A percentile compares a stretch with the other conserved stretches of the same genome.
Conservation (phyloP, 345 rosid genomes). For the Moricandia arvensis region DNA sequence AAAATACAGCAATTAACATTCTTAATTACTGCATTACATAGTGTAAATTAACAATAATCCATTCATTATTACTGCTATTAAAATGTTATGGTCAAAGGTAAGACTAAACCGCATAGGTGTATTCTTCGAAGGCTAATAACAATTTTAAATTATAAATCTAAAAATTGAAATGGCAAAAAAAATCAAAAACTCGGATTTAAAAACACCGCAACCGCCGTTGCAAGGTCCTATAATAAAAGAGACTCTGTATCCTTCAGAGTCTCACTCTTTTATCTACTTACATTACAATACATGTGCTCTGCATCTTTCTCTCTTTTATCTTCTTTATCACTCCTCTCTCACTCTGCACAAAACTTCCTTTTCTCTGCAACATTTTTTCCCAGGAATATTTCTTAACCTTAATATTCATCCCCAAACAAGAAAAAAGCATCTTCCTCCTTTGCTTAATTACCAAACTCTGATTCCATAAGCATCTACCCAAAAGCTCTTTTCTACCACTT, state of each 20-base stretch:
- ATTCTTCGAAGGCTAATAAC: neutral
- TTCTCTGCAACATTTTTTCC: neutral
- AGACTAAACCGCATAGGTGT: conserved; percentile 17
- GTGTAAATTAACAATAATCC: neutral
- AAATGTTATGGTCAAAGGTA: conserved; percentile 10
- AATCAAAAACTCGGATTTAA: neutral
- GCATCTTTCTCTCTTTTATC: conserved; percentile 9
- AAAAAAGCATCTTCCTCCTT: conserved; percentile 10
- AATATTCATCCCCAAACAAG: conserved; percentile 23
- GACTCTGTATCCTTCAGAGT: conserved; percentile 13
- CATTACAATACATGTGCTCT: conserved; percentile 26
- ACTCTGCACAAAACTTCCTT: conserved; percentile 9
- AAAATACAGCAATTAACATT: neutral
- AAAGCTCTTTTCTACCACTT: conserved; percentile 31
- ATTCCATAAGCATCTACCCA: conserved; percentile 29
- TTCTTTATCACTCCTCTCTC: conserved; percentile 1
- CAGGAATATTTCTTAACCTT: conserved; percentile 27
- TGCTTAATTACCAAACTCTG: conserved; percentile 30
- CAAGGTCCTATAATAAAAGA: conserved; percentile 34
- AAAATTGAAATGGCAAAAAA: neutral
- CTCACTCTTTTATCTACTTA: neutral
- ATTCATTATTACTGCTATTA: neutral
- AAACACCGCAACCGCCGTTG: conserved; percentile 38
- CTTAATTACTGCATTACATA: conserved; percentile 1
- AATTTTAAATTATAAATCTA: neutral